Base-by-base conservation (phyloP, 495 filamentous ascomycete species). In the Aspergillus biplanus region DNA sequence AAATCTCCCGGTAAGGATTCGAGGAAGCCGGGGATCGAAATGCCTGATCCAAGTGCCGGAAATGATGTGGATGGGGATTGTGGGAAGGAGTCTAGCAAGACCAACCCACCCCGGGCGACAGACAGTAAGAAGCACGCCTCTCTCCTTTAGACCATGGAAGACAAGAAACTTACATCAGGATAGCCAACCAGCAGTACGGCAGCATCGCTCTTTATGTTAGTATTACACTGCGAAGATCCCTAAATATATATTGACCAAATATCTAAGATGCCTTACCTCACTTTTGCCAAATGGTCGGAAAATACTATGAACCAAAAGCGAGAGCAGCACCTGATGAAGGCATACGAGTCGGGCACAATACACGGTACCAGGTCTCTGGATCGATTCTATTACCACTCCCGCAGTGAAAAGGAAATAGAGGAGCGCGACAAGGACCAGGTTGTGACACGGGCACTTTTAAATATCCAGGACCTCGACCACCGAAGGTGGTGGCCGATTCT, bases 301-400 rank as follows among this genome's bases (percentile, higher is more conserved):
- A 32, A 58, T n/a, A 6, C 5, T 18, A 21, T 18, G 8, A 16
- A 16, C 46, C 46, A 49, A 16, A n/a, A 21, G 18, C 18, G n/a
- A n/a, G n/a, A 49, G 5, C 15, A 49, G 8, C 12, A 4, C 0
- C 37, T 58, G 1, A 13, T 58, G n/a, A 46, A 27, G 1, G 34
- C 16, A 46, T 58, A 58, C 16, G 47, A 58, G 1, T 18, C 11
- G 27, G 9, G 47, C 3, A 31, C 21, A 1, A 32, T 86, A 1
- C 84, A 86, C 67, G 74, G 83, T 1, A 79, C 84, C 7, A 72
- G 83, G n/a, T 85, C 84, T 1, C 74, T 87, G 0, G 83, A 87
- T 65, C 83, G 86, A 63, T 85, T 77, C 58, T 86, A 82, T 67
- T 86, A 85, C 63, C 82, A 53, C 12, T 83, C 58, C 79, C 78